Evolutionary conservation across 177 flowering plant genomes (phyloP).

Genomic region (Vitis hybrid): DNA sequence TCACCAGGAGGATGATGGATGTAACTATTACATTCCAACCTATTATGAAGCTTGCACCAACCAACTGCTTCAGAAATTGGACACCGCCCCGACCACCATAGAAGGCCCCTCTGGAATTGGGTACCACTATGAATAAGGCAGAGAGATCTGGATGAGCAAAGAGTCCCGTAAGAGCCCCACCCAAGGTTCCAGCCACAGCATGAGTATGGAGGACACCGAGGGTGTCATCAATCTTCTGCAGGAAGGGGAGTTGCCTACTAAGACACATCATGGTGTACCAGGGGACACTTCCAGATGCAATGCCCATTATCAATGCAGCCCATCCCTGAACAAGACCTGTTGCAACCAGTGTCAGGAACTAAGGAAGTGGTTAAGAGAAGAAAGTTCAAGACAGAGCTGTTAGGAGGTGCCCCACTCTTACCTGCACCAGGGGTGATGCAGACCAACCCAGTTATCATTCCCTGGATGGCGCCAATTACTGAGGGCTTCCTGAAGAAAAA

Average conservation of each 20-base stretch:
- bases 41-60: neutral
- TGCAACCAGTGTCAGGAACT: too few species aligned
- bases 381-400: too few species aligned
- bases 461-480: slow-evolving; percentile 71
- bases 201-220: slow-evolving; percentile 33
- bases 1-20: too few species aligned
- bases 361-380: too few species aligned
- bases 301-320: slow-evolving; percentile 43
- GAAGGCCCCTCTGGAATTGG: too few species aligned
- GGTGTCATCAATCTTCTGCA: slow-evolving; percentile 35
- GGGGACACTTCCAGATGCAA: slow-evolving; percentile 26
- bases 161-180: slow-evolving; percentile 31
- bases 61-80: slow-evolving; percentile 29
- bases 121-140: slow-evolving; percentile 3
- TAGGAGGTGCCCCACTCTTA: slow-evolving; percentile 3
- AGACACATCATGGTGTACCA: slow-evolving; percentile 51
- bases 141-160: slow-evolving; percentile 34
- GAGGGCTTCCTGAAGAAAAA: slow-evolving; percentile 66
- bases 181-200: slow-evolving; percentile 24
- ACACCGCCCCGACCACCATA: too few species aligned
- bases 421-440: slow-evolving; percentile 73
- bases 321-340: slow-evolving; percentile 40
- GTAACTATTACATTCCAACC: too few species aligned
- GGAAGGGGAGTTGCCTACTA: slow-evolving; percentile 18
- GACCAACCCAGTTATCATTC: slow-evolving; percentile 74